These are phyloP conservation scores for Tylopilus cervinicoccineus DNA, from an alignment of 768 basidiomycete genomes.

Conservation along the genomic window DNA sequence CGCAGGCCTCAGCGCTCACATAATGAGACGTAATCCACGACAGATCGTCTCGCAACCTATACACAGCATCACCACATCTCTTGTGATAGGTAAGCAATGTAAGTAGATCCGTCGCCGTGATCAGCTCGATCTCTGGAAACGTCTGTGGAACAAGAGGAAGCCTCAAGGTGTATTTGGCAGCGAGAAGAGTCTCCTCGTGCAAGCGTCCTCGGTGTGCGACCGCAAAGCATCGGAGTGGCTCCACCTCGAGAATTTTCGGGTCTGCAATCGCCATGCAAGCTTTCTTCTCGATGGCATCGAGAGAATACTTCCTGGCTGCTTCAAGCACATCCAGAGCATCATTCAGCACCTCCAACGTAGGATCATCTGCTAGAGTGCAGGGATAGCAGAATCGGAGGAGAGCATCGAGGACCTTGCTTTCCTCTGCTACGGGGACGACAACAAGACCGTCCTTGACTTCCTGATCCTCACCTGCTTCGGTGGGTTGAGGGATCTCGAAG, in stretches of 20 bases:
- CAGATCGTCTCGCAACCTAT: background rate
- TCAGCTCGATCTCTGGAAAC: background rate
- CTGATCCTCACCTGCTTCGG: conserved; percentile 1
- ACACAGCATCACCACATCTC: background rate
- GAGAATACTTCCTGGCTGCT: conserved; percentile 20
- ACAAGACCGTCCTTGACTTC: conserved; percentile 12
- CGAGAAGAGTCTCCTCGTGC: conserved; percentile 19
- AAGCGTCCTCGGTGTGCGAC: background rate
- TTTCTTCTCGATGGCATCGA: conserved; percentile 1
- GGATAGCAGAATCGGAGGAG: conserved; percentile 25
- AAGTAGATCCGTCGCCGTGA: background rate
- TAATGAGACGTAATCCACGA: conserved; percentile 3
- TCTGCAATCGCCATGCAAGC: background rate
- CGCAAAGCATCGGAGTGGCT: conserved; percentile 24
- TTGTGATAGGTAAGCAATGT: conserved; percentile 22
- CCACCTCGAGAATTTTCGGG: background rate
- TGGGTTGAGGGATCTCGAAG: conserved; percentile 28
- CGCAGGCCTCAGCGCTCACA: background rate
- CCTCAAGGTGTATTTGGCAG: conserved; percentile 11
- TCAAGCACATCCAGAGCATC: conserved; percentile 13
- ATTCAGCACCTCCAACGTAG: conserved; percentile 7
- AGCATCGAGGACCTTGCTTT: conserved; percentile 18
- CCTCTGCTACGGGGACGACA: conserved; percentile 17
- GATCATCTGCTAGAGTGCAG: conserved; percentile 17
- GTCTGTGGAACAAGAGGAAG: background rate